Conservation (phyloP, 2,329 filamentous ascomycete species). For the Zymoseptoria crescenta region DNA sequence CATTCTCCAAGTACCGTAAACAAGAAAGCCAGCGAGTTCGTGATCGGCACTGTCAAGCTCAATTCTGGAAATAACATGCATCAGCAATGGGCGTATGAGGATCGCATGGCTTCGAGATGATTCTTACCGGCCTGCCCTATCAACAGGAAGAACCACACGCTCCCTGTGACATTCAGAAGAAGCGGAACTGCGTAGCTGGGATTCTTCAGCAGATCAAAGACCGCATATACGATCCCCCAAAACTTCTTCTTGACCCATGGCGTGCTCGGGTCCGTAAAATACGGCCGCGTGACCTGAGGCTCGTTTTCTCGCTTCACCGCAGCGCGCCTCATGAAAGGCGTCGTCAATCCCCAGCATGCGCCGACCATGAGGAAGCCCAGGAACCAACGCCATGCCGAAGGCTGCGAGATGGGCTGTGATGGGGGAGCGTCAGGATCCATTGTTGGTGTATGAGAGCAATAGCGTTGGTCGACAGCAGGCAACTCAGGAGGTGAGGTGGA, state of each 20-base stretch:
- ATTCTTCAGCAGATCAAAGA: conserved; percentile 68
- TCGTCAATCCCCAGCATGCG: conserved; percentile 86
- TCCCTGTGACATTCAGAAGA: conserved; percentile 81
- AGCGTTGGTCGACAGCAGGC: background rate
- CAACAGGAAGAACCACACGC: conserved; percentile 91
- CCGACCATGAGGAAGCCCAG: conserved; percentile 86
- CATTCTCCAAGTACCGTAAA: conserved; percentile 93
- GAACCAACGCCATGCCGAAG: conserved; percentile 66
- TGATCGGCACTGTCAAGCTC: conserved; percentile 87
- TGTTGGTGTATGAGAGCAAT: background rate
- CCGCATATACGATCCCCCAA: conserved; percentile 62
- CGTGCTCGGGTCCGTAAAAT: conserved; percentile 35
- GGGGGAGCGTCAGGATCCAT: conserved; percentile 26
- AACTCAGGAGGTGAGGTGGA: background rate
- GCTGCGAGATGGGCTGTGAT: conserved; percentile 20
- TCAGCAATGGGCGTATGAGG: conserved; percentile 1
- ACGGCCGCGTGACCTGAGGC: conserved; percentile 45
- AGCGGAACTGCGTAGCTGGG: conserved; percentile 80
- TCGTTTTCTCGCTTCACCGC: conserved; percentile 49
- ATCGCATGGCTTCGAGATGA: conserved; percentile 15
- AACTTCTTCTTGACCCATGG: conserved; percentile 58
- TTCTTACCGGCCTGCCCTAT: conserved; percentile 80
- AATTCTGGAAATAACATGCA: conserved; percentile 51
- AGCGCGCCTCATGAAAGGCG: conserved; percentile 77
- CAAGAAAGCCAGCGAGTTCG: conserved; percentile 89